Conservation (phyloP, 805 yeast species). For the Candida patagonica region DNA sequence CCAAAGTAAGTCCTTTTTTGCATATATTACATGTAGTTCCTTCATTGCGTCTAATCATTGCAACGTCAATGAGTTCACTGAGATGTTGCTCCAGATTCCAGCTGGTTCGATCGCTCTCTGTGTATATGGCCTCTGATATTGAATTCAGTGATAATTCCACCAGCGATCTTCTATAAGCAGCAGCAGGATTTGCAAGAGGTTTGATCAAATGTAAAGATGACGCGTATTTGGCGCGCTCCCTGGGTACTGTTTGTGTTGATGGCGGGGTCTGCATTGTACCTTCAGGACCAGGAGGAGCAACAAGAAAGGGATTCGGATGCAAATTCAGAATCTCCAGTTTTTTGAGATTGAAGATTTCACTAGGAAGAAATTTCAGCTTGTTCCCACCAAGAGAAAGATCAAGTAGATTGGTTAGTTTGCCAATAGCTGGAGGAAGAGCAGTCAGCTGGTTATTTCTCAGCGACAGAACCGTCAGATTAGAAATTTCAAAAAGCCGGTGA, state of each 20-base stretch:
- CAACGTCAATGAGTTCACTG: conserved; percentile 15
- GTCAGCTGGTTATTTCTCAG: conserved; percentile 27
- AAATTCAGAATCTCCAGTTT: conserved; percentile 24
- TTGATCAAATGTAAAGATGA: conserved; percentile 1
- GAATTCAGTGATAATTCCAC: conserved; percentile 7
- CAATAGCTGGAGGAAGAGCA: conserved; percentile 27
- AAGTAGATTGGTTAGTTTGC: conserved; percentile 22
- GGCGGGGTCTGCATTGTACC: neutral
- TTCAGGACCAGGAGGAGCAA: conserved; percentile 14
- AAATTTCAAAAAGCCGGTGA: conserved; percentile 25
- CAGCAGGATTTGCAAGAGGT: neutral
- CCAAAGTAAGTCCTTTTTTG: conserved; percentile 17
- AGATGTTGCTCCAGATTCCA: conserved; percentile 17
- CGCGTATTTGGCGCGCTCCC: neutral
- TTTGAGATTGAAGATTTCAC: conserved; percentile 26
- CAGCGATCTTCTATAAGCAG: conserved; percentile 2
- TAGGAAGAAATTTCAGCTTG: conserved; percentile 26
- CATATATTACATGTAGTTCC: conserved; percentile 26
- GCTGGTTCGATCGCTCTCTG: conserved; percentile 12
- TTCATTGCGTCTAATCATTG: conserved; percentile 12
- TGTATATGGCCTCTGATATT: conserved; percentile 2
- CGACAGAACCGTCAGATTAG: conserved; percentile 27
- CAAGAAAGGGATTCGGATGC: conserved; percentile 29
- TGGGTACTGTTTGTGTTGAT: neutral
- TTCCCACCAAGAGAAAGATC: conserved; percentile 31